These are phyloP conservation scores for Strobilomyces dryophilus DNA, from an alignment of 768 basidiomycete species.

Conservation along the genomic window DNA sequence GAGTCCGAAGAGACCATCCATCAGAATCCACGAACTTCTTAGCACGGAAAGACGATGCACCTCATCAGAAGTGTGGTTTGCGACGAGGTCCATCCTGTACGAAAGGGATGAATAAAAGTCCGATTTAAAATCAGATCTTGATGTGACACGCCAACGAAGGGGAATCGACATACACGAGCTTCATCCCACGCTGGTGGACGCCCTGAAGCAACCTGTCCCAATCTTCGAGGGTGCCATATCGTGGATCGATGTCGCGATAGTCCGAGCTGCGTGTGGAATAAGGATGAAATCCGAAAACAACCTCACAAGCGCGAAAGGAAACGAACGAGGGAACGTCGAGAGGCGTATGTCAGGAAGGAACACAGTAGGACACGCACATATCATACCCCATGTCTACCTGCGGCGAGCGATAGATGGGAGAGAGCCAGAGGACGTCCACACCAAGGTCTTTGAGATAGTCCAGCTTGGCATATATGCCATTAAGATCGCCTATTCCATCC, in stretches of 20 bases:
- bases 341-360: not conserved
- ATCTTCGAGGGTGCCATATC: conserved; percentile 61
- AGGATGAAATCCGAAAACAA: conserved; percentile 12
- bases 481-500: conserved; percentile 66
- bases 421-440: conserved; percentile 64
- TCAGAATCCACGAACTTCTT: not conserved
- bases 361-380: conserved; percentile 38
- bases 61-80: conserved; percentile 70
- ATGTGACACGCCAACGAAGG: conserved; percentile 11
- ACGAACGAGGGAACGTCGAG: not conserved
- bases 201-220: conserved; percentile 53
- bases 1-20: conserved; percentile 1
- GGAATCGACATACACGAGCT: conserved; percentile 49
- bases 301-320: not conserved
- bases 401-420: conserved; percentile 58
- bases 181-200: conserved; percentile 62
- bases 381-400: conserved; percentile 74
- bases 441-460: conserved; percentile 69
- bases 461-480: conserved; percentile 58
- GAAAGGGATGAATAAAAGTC: conserved; percentile 2
- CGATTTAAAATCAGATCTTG: conserved; percentile 3
- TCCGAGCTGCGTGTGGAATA: conserved; percentile 44
- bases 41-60: conserved; percentile 25
- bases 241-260: conserved; percentile 58
- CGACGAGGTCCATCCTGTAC: conserved; percentile 70